These are phyloP conservation scores for Cubamyces sp. DNA, from an alignment of 768 basidiomycete genomes.

Conservation along the genomic window DNA sequence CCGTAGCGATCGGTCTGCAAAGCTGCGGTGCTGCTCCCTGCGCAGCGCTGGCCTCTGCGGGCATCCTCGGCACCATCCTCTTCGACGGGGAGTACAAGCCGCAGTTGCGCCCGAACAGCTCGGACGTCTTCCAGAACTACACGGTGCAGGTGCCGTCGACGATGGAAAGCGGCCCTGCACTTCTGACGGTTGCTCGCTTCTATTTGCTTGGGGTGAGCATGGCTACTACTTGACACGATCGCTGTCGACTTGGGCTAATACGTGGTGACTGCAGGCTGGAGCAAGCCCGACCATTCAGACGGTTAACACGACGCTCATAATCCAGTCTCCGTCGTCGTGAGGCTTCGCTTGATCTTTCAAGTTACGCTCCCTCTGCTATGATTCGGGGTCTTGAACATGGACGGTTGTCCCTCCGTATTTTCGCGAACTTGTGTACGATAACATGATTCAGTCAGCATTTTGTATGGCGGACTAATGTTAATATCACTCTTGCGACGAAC, in stretches of 20 bases:
- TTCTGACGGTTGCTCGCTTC: slow-evolving; percentile 27
- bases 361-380: too few species aligned
- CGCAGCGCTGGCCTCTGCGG: not conserved
- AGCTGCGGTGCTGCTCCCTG: slow-evolving; percentile 1
- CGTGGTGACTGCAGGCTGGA: not conserved
- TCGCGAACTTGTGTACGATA: too few species aligned
- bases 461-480: too few species aligned
- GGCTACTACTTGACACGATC: not conserved
- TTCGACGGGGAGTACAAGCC: slow-evolving; percentile 5
- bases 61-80: slow-evolving; percentile 8
- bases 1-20: slow-evolving; percentile 13
- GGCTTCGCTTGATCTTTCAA: too few species aligned
- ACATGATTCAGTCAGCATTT: too few species aligned
- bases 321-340: not conserved
- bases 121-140: slow-evolving; percentile 31
- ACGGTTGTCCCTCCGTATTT: too few species aligned
- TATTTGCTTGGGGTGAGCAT: slow-evolving; percentile 27
- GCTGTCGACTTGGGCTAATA: not conserved
- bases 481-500: too few species aligned
- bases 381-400: too few species aligned
- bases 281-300: not conserved
- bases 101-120: slow-evolving; percentile 4
- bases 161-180: slow-evolving; percentile 17
- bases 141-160: slow-evolving; percentile 29
- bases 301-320: not conserved